Conservation (phyloP, 169 alveolate species). For the Plasmodium sp. region DNA sequence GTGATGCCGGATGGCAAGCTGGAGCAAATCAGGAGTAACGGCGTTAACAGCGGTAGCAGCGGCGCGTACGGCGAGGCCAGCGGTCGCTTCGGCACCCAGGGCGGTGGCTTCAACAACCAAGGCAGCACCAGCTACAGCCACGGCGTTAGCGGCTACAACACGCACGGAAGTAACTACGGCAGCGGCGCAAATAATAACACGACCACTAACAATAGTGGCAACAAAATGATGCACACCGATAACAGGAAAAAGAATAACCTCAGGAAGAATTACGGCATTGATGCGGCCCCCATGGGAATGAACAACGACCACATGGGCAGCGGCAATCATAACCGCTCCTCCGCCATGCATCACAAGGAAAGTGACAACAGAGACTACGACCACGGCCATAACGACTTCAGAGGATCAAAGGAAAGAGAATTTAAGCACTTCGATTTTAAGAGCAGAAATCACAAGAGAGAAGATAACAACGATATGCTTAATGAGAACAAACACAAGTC, state of each 20-base stretch:
- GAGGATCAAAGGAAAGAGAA: conserved; percentile 58
- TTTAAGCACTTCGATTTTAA: conserved; percentile 40
- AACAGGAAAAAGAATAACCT: conserved; percentile 15
- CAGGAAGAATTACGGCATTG: conserved; percentile 50
- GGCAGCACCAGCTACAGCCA: neutral
- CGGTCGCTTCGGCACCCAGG: neutral
- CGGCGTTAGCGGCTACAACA: neutral
- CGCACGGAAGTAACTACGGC: neutral
- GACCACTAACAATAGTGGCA: neutral
- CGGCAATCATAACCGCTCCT: neutral
- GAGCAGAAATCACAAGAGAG: conserved; percentile 41
- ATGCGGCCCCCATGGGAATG: neutral
- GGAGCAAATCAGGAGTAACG: neutral
- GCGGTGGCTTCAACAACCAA: neutral
- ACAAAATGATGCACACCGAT: conserved; percentile 20
- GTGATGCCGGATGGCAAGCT: neutral
- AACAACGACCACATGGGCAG: neutral
- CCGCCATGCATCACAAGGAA: neutral
- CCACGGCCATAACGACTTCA: conserved; percentile 3
- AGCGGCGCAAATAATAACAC: neutral
- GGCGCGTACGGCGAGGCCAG: neutral
- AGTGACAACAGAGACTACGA: conserved; percentile 17
- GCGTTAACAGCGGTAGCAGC: neutral
- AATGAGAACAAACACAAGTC: conserved; percentile 31
- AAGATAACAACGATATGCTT: conserved; percentile 22